Evolutionary conservation across 1,284 basidiomycete genomes (phyloP), one percentile per base, ranked within the genome.

Genomic region (Phenoliferia sp.): DNA sequence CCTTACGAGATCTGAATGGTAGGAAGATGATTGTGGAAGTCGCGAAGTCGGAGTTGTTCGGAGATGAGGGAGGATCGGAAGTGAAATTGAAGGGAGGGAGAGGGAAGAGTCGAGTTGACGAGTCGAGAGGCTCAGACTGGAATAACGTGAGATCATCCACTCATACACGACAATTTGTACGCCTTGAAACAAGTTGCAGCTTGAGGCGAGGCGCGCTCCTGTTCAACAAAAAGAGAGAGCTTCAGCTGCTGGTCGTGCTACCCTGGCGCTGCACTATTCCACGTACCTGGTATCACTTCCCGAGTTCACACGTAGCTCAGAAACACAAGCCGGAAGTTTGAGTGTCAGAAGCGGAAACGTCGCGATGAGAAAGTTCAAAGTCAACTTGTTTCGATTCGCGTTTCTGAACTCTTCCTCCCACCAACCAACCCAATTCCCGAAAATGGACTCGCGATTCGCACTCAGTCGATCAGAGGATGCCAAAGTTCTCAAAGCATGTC

Each of bases 401-500:
- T 44, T 31, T n/a, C n/a, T n/a, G n/a, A n/a, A n/a, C n/a, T 39
- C 32, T 26, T 29, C 31, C 16, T 55, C 34, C 32, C 28, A 12
- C 29, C 5, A 44, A 2, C 15, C 36, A 55, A 9, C 26, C 22
- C 17, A n/a, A n/a, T 28, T 3, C 32, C 28, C 26, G 6, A 36
- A n/a, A 22, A n/a, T 26, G 32, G 32, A 39, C 36, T 3, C 66
- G 9, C 55, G 69, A 3, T 73, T 66, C 58, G 72, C 72, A 2
- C 72, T 73, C 62, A 66, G 61, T 29, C 59, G 71, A n/a, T 63
- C 66, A 19, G 70, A 76, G 62, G 75, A 75, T 44, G 75, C 72
- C 62, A 63, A 66, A 36, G 70, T 76, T 61, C 35, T 74, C 36
- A 67, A 65, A 33, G 64, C 70, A 44, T 69, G 70, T 67, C 67